phyloP scores from a whole-genome alignment of 768 basidiomycete species.

The Suillus subluteus region DNA sequence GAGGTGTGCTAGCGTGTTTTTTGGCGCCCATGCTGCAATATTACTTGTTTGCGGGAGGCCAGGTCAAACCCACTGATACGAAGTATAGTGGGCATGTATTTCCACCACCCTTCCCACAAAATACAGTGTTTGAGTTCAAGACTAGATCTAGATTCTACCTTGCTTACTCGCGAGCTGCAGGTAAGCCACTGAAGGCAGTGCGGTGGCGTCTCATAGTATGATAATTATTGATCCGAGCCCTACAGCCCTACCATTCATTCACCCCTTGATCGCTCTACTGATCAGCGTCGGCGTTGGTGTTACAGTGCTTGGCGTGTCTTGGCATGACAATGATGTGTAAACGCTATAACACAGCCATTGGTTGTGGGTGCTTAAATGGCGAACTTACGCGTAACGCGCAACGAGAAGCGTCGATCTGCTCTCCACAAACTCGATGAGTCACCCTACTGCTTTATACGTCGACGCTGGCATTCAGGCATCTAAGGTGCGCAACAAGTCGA shows the following conservation, averaged over 20 bases:
- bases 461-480: not conserved
- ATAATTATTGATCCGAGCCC: not conserved
- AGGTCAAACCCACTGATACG: not conserved
- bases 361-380: not conserved
- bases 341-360: not conserved
- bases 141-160: not conserved
- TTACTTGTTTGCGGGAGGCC: not conserved
- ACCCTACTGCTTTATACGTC: not conserved
- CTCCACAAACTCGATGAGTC: not conserved
- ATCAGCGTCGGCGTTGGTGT: not conserved
- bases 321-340: not conserved
- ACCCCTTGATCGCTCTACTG: not conserved
- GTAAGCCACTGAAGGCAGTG: not conserved
- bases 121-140: not conserved
- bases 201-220: not conserved
- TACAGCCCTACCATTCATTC: not conserved
- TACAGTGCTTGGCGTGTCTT: not conserved
- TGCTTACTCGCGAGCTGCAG: not conserved
- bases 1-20: not conserved
- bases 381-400: not conserved
- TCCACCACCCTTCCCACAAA: not conserved
- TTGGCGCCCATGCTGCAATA: not conserved
- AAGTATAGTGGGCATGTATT: not conserved
- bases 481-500: not conserved
- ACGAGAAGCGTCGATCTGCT: not conserved